Base-by-base conservation (phyloP, 345 rosid species). In the Populus euphratica region DNA sequence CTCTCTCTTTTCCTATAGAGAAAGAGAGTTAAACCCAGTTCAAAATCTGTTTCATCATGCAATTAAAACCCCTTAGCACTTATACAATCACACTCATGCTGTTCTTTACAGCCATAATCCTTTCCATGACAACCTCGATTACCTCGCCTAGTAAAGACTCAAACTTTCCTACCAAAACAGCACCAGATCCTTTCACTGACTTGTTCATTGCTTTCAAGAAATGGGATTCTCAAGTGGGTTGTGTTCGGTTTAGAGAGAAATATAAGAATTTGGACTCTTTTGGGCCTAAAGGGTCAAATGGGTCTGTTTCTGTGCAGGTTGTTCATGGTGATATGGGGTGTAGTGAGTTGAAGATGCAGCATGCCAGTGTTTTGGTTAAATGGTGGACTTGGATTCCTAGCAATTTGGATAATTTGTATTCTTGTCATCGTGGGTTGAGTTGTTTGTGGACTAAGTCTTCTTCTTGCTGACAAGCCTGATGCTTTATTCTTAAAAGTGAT, bases 371-470 rank as follows among this genome's bases (percentile, higher is more conserved):
- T 73, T 83, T 92, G 90, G 96, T 95, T 35, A 92, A 93, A 81
- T 92, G 97, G 52, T 95, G 99, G 99, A 95, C 97, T 81, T 95
- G 99, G 98, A 82, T 95, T 86, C 99, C 98, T 6, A 94, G 93
- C 84, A 92, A 93, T 89, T 82, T 95, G 90, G 97, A 93, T 68
- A 95, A 91, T 86, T 70, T 93, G 81, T 95, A 93, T 76, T 83
- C 90, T 31, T 95, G 97, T 84, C 81, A 88, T 8, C 93, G 99
- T 76, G 97, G 94, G 72, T 84, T 92, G 91, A 93, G 89, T 77
- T 95, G 99, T 83, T 79, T 92, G 84, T 95, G 99, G 99, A 92
- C 98, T 16, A 95, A 93, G 88, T 95, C 99, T 73, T n/a, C 91
- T 1, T 87, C 89, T 95, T 66, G 90, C 89, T 74, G 97, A 92